Evolutionary conservation across 805 yeast species (phyloP).

Genomic region (Teunomyces tritomae): DNA sequence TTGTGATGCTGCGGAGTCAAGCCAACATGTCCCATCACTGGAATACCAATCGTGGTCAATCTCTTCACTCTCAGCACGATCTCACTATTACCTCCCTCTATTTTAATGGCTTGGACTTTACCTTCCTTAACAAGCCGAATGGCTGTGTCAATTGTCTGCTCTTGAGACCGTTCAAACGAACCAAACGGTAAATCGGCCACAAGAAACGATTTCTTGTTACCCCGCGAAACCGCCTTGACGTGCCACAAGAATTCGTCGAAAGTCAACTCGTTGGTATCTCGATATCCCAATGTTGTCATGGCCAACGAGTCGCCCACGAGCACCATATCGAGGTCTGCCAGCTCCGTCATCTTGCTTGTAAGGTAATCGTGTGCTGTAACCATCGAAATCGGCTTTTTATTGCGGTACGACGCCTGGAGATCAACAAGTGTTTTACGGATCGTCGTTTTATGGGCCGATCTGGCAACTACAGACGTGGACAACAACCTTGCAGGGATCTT

Average conservation of each 20-base stretch:
- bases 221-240: constrained; percentile 73
- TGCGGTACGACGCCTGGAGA: constrained; percentile 7
- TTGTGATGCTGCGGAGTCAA: constrained; percentile 86
- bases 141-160: constrained; percentile 62
- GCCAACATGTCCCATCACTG: constrained; percentile 90
- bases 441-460: constrained; percentile 7
- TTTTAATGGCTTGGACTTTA: constrained; percentile 68
- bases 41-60: constrained; percentile 70
- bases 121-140: constrained; percentile 53
- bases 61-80: constrained; percentile 50
- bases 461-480: background rate
- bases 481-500: background rate
- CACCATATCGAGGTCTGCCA: constrained; percentile 63
- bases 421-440: constrained; percentile 12
- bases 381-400: constrained; percentile 32
- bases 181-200: constrained; percentile 92
- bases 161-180: constrained; percentile 61
- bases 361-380: constrained; percentile 90
- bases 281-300: constrained; percentile 85
- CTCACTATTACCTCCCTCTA: constrained; percentile 76
- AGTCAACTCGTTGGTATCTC: constrained; percentile 69
- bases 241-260: constrained; percentile 80
- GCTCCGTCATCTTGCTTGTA: constrained; percentile 67
- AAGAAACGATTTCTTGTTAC: constrained; percentile 60
- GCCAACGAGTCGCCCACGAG: constrained; percentile 92